Evolutionary conservation across 2,329 filamentous ascomycete species (phyloP).

Genomic region (Alternaria sp.): DNA sequence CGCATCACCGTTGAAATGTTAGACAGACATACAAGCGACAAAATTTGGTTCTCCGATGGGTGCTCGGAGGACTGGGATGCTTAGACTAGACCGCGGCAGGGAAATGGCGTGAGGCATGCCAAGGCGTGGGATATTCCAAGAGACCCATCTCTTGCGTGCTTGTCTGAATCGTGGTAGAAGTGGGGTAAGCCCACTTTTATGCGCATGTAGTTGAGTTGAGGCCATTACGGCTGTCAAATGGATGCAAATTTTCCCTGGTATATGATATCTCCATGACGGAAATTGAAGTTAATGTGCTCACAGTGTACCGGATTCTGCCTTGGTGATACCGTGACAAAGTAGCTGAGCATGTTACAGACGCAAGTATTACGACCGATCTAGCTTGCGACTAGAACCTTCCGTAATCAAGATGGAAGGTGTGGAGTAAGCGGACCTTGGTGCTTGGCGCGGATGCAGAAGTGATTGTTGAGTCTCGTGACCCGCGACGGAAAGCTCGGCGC

Average conservation of each 20-base stretch:
- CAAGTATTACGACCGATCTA: background rate
- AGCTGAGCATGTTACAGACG: background rate
- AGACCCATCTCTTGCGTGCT: background rate
- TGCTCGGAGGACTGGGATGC: background rate
- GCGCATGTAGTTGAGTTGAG: background rate
- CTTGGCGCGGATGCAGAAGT: background rate
- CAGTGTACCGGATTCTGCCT: background rate
- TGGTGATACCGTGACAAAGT: background rate
- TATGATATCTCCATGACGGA: background rate
- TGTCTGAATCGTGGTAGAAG: slow-evolving; percentile 2
- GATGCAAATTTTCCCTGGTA: background rate
- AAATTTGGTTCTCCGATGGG: background rate
- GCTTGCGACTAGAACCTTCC: slow-evolving; percentile 8
- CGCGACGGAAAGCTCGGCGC: slow-evolving; percentile 20
- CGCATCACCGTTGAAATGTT: background rate
- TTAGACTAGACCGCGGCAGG: background rate
- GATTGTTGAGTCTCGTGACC: slow-evolving; percentile 34
- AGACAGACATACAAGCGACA: background rate
- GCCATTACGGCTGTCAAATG: background rate
- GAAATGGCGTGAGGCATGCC: slow-evolving; percentile 1
- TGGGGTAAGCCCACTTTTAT: background rate
- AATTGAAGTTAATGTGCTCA: background rate
- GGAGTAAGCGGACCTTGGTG: background rate
- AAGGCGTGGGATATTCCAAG: slow-evolving; percentile 1
- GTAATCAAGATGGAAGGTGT: slow-evolving; percentile 2